Conservation (phyloP, 805 yeast genomes). For the Blastobotrys chiropterorum region DNA sequence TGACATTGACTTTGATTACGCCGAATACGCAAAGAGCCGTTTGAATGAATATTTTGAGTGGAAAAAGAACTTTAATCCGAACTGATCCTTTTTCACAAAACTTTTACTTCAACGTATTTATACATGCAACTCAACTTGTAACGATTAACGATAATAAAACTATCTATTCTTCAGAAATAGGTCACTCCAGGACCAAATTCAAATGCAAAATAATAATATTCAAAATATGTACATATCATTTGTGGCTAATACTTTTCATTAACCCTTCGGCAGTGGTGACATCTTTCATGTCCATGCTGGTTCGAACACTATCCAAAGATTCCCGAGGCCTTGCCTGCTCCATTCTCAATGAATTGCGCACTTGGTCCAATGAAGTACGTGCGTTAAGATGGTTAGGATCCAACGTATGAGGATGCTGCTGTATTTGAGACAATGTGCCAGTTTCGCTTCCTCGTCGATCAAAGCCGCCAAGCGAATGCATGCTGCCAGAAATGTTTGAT, state of each 20-base stretch:
- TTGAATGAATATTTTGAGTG: slow-evolving; percentile 65
- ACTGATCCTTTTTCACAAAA: neutral
- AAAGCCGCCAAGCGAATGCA: neutral
- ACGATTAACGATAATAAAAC: neutral
- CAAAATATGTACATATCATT: neutral
- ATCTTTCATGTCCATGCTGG: slow-evolving; percentile 25
- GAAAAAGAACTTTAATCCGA: slow-evolving; percentile 33
- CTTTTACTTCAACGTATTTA: neutral
- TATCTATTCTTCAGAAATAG: too few relatives aligned
- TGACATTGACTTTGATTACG: slow-evolving; percentile 66
- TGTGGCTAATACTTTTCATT: slow-evolving; percentile 16
- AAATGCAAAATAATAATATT: neutral
- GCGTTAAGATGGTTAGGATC: neutral
- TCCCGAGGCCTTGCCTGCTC: slow-evolving; percentile 20
- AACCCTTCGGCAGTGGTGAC: slow-evolving; percentile 31
- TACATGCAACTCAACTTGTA: neutral
- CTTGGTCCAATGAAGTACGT: slow-evolving; percentile 18
- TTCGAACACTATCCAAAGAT: slow-evolving; percentile 18
- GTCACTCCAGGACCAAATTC: too few relatives aligned
- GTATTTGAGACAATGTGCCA: neutral
- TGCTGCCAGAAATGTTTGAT: neutral
- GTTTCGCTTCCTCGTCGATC: neutral
- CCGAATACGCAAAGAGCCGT: slow-evolving; percentile 51
- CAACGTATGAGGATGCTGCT: neutral
- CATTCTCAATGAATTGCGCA: slow-evolving; percentile 21